Percentiles rank a stretch among this genome's conserved stretches.
Conservation (phyloP, 345 rosid species). For the Sisymbrium irio region DNA sequence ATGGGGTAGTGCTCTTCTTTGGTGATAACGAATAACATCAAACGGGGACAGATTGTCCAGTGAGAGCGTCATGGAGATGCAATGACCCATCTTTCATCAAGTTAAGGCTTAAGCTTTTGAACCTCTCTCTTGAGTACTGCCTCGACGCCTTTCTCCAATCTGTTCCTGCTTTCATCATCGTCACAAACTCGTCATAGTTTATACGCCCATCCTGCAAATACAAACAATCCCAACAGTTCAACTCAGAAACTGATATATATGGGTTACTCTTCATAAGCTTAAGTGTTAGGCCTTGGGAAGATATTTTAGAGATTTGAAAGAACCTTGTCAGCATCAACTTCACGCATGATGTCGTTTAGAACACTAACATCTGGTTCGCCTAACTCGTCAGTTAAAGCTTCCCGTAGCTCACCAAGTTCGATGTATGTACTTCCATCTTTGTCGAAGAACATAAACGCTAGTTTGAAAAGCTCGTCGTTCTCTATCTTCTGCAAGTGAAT, state of each 20-base stretch:
- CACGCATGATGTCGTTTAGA: slow-evolving; percentile 82
- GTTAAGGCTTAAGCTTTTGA: slow-evolving; percentile 90
- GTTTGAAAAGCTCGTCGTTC: slow-evolving; percentile 88
- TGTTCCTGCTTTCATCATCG: slow-evolving; percentile 98
- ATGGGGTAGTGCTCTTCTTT: not conserved
- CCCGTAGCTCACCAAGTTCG: slow-evolving; percentile 71
- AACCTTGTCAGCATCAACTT: slow-evolving; percentile 97
- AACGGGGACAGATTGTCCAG: slow-evolving; percentile 74
- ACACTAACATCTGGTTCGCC: slow-evolving; percentile 67
- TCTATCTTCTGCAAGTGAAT: slow-evolving; percentile 97
- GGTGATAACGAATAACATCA: slow-evolving; percentile 31
- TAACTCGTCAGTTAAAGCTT: slow-evolving; percentile 71
- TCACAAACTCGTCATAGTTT: slow-evolving; percentile 90
- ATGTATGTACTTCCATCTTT: slow-evolving; percentile 77
- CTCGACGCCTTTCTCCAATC: slow-evolving; percentile 99
- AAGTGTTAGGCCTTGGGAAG: not conserved
- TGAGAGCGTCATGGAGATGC: slow-evolving; percentile 81
- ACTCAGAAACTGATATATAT: slow-evolving; percentile 6
- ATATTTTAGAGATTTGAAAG: not conserved
- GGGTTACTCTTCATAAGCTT: not conserved
- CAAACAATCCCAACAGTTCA: not conserved
- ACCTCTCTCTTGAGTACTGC: slow-evolving; percentile 95
- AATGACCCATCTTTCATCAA: slow-evolving; percentile 96
- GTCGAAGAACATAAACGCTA: slow-evolving; percentile 92
- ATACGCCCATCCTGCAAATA: slow-evolving; percentile 70